Percentiles rank a stretch among this genome's conserved stretches.
Conservation (phyloP, 129 eudicot genomes). For the Artemisia argyi region DNA sequence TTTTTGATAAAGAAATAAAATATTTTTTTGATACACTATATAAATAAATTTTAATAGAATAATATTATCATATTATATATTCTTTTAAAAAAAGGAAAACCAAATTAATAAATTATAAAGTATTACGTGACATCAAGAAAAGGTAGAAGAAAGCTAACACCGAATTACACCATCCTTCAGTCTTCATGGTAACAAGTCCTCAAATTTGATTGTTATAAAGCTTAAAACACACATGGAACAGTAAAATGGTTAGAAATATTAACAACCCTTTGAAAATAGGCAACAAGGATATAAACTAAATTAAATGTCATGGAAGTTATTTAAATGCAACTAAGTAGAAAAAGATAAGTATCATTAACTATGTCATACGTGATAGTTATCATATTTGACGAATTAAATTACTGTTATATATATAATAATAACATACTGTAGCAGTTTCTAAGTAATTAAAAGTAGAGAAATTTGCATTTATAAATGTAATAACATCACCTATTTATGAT, state of each 20-base stretch:
- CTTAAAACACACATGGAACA: slow-evolving; percentile 1
- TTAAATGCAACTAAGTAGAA: no score
- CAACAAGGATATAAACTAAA: neutral
- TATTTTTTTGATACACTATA: no score
- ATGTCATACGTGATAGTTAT: no score
- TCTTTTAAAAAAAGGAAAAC: neutral
- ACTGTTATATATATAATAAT: neutral
- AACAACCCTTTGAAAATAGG: neutral
- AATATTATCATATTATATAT: neutral
- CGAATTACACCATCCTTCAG: neutral
- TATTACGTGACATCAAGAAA: slow-evolving; percentile 21
- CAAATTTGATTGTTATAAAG: neutral
- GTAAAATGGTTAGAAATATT: neutral
- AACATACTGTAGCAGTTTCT: neutral
- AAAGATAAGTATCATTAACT: no score
- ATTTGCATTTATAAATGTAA: no score
- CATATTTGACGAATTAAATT: no score
- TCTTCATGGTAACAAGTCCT: slow-evolving; percentile 20
- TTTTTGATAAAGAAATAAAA: no score
- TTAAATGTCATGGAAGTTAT: neutral
- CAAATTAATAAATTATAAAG: neutral
- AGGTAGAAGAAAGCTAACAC: neutral
- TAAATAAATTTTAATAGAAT: neutral
- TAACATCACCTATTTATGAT: no score
- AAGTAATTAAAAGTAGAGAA: neutral